These are phyloP conservation scores for Candida rishiriensis DNA, from an alignment of 805 yeast genomes.

Conservation along the genomic window DNA sequence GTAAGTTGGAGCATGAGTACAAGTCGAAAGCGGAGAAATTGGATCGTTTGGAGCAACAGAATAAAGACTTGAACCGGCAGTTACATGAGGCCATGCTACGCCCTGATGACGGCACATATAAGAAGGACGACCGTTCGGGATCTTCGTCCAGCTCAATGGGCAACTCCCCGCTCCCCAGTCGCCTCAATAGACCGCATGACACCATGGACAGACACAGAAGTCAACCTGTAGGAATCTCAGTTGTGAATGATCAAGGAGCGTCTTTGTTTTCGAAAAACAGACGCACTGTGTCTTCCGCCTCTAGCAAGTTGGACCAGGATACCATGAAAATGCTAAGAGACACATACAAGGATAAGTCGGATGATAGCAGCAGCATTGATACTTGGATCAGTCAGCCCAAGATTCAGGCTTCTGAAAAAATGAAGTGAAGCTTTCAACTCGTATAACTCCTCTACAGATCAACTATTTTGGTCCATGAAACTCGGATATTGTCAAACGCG, in stretches of 20 bases:
- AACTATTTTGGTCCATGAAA: too few species aligned
- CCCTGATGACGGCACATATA: background rate
- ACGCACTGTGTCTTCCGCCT: background rate
- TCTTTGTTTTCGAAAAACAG: background rate
- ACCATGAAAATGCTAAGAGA: slow-evolving; percentile 14
- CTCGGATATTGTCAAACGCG: too few species aligned
- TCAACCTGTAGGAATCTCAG: too few species aligned
- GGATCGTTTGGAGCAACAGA: background rate
- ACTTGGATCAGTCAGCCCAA: slow-evolving; percentile 16
- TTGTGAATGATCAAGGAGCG: background rate
- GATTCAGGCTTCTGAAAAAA: slow-evolving; percentile 1
- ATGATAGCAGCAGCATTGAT: background rate
- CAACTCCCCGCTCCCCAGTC: too few species aligned
- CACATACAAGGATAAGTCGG: slow-evolving; percentile 12
- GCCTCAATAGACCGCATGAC: too few species aligned
- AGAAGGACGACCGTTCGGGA: background rate
- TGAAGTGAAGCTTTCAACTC: too few species aligned
- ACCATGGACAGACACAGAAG: too few species aligned
- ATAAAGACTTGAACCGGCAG: slow-evolving; percentile 2
- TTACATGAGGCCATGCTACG: background rate
- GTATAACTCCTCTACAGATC: too few species aligned
- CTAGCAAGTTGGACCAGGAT: slow-evolving; percentile 12
- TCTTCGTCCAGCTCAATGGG: too few species aligned
- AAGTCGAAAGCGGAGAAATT: slow-evolving; percentile 11
- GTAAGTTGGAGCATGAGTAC: slow-evolving; percentile 10